A percentile compares a stretch with the other conserved stretches of the same genome.
These are phyloP conservation scores for Nicotiana tomentosiformis DNA, from an alignment of 257 asterid species.

Conservation along the genomic window DNA sequence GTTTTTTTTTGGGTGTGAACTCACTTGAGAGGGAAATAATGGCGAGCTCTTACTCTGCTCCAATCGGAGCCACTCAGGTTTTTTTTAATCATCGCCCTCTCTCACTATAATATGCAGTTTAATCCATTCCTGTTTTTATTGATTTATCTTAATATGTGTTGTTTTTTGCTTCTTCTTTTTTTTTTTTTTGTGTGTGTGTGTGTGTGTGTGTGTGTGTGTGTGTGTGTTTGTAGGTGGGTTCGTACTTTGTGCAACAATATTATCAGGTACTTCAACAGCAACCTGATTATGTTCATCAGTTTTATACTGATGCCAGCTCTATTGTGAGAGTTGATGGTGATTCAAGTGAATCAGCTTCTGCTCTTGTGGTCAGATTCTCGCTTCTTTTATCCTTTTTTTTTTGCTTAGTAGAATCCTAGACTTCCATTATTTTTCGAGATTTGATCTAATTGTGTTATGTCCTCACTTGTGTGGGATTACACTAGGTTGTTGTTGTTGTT, in stretches of 20 bases:
- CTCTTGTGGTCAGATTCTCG: conserved; percentile 39
- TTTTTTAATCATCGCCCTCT: too few species aligned
- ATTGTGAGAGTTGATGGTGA: conserved; percentile 68
- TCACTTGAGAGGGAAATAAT: conserved; percentile 22
- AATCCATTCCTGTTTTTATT: neutral
- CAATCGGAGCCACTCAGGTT: conserved; percentile 55
- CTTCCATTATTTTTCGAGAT: neutral
- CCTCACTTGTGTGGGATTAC: too few species aligned
- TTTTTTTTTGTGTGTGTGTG: too few species aligned
- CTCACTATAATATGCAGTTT: neutral
- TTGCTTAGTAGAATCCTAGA: neutral
- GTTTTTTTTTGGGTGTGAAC: conserved; percentile 19
- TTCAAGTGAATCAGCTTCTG: conserved; percentile 44
- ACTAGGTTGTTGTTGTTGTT: too few species aligned
- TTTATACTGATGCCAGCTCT: conserved; percentile 71
- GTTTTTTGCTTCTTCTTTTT: neutral
- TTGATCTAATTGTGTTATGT: neutral
- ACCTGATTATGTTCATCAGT: conserved; percentile 60
- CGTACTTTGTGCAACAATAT: conserved; percentile 80
- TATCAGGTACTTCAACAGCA: conserved; percentile 69
- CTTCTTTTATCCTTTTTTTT: neutral
- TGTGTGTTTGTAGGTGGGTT: conserved; percentile 52
- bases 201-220: neutral
- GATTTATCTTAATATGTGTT: neutral
- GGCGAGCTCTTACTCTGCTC: conserved; percentile 40